These are phyloP conservation scores for Golubevia sp. DNA, from an alignment of 1,284 basidiomycete genomes.

Conservation along the genomic window DNA sequence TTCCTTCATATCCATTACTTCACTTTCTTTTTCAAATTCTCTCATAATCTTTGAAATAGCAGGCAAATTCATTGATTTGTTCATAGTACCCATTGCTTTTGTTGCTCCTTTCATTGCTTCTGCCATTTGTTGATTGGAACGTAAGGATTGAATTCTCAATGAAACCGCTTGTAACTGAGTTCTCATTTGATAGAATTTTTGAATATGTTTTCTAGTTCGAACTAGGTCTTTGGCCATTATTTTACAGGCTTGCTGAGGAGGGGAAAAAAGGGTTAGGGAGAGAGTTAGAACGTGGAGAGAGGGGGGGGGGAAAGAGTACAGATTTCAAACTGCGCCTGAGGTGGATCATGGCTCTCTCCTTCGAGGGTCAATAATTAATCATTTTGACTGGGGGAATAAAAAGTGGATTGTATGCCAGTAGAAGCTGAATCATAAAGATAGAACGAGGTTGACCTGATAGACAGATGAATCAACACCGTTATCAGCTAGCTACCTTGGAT, in stretches of 20 bases:
- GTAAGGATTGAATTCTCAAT: constrained; percentile 90
- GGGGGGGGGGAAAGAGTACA: constrained; percentile 8
- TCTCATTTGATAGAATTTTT: constrained; percentile 99
- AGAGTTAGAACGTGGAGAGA: constrained; percentile 17
- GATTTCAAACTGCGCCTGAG: too few relatives aligned
- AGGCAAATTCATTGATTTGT: constrained; percentile 90
- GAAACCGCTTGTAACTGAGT: constrained; percentile 97
- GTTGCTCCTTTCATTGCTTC: constrained; percentile 98
- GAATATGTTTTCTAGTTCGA: constrained; percentile 88
- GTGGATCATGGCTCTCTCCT: too few relatives aligned
- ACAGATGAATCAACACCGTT: too few relatives aligned
- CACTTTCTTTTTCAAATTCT: constrained; percentile 95
- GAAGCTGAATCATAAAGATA: too few relatives aligned
- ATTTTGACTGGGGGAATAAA: too few relatives aligned
- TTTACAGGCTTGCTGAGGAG: constrained; percentile 71
- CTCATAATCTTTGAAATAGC: constrained; percentile 94
- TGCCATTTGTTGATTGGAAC: constrained; percentile 98
- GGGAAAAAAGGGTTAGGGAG: constrained; percentile 1
- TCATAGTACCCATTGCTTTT: constrained; percentile 98
- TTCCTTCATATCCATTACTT: constrained; percentile 99
- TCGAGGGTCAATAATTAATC: too few relatives aligned
- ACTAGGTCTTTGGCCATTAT: constrained; percentile 99
- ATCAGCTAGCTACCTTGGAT: too few relatives aligned
- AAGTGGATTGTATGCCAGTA: too few relatives aligned
- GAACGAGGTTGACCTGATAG: too few relatives aligned